These are phyloP conservation scores for Cercospora sesami DNA, from an alignment of 2,329 filamentous ascomycete genomes.

Conservation along the genomic window DNA sequence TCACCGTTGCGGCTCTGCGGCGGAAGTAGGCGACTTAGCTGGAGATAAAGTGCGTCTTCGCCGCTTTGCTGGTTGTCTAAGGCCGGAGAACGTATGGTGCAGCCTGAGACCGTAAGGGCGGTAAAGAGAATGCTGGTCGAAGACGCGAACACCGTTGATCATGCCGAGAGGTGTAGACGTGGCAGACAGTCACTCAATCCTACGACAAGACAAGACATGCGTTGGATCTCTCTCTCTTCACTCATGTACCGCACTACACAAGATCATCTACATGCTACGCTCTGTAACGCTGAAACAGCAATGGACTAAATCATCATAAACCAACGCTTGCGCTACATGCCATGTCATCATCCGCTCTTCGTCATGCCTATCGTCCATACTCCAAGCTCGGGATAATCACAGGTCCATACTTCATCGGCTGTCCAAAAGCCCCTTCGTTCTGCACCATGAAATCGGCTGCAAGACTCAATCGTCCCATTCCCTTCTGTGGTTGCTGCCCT, in stretches of 20 bases:
- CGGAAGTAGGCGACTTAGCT: not conserved
- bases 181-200: not conserved
- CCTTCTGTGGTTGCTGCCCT: constrained; percentile 26
- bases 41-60: not conserved
- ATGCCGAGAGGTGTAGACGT: not conserved
- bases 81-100: not conserved
- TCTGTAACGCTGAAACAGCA: not conserved
- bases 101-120: not conserved
- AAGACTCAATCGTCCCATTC: constrained; percentile 64
- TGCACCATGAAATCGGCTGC: constrained; percentile 98
- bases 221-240: not conserved
- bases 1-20: not conserved
- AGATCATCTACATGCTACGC: constrained; percentile 3
- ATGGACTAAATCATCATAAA: not conserved
- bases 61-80: not conserved
- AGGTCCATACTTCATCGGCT: constrained; percentile 92
- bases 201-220: no score
- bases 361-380: constrained; percentile 46
- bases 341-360: not conserved
- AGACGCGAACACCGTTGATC: not conserved
- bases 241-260: not conserved
- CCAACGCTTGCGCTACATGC: not conserved
- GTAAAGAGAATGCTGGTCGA: not conserved
- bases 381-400: constrained; percentile 80
- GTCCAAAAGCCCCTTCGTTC: constrained; percentile 76